Conservation (phyloP, 2,329 filamentous ascomycete genomes). For the Diaporthe sp. region DNA sequence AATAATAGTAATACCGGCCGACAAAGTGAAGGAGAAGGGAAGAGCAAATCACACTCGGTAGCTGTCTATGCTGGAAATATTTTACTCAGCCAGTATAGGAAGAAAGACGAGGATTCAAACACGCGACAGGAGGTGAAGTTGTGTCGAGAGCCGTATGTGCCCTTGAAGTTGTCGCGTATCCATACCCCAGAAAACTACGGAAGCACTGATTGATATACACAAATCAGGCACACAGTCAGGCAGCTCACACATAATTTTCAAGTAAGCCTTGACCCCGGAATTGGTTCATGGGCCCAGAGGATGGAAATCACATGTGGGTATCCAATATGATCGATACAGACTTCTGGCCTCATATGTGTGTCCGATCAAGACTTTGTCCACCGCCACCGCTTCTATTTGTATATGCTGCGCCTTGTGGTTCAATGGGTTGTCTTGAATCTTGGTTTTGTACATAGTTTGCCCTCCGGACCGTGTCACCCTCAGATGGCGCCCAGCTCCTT, state of each 20-base stretch:
- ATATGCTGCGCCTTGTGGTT: conserved; percentile 1
- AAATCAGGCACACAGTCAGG: neutral
- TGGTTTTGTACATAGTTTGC: neutral
- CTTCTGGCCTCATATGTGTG: neutral
- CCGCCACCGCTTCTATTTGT: conserved; percentile 3
- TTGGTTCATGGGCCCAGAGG: neutral
- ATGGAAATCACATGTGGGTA: neutral
- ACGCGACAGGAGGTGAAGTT: neutral
- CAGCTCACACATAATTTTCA: too few relatives aligned
- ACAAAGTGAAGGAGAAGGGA: neutral
- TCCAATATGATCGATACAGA: neutral
- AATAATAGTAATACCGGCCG: neutral
- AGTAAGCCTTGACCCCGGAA: neutral
- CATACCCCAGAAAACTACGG: neutral
- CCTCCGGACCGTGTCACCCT: conserved; percentile 1
- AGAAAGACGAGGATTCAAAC: neutral
- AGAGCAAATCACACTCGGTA: neutral
- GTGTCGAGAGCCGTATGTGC: neutral
- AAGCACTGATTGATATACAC: neutral
- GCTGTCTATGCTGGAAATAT: neutral
- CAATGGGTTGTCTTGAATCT: neutral
- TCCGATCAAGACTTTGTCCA: neutral
- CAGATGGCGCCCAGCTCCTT: conserved; percentile 96
- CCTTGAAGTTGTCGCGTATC: neutral
- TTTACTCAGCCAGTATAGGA: too few relatives aligned